Conservation (phyloP, 192 early-diverging fungal species). For the Podila horticola region DNA sequence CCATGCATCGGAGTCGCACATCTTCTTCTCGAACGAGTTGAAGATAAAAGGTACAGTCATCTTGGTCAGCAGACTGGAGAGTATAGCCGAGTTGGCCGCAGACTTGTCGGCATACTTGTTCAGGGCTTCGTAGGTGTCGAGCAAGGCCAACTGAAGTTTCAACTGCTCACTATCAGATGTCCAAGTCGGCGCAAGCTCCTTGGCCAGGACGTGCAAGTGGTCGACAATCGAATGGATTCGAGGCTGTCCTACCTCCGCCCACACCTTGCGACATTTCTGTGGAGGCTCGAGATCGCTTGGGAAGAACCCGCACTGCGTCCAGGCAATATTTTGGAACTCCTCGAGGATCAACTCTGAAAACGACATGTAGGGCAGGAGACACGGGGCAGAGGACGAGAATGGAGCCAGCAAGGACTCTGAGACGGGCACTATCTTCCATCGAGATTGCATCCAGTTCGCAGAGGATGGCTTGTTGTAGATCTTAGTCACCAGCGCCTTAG, state of each 20-base stretch:
- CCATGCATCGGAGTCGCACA: not conserved
- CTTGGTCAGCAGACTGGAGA: not conserved
- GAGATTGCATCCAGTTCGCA: constrained; percentile 20
- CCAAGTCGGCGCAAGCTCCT: constrained; percentile 2
- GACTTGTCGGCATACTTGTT: not conserved
- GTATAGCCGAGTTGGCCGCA: not conserved
- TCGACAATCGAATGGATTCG: not conserved
- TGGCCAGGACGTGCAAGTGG: constrained; percentile 4
- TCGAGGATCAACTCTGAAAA: constrained; percentile 4
- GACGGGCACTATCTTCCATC: constrained; percentile 26
- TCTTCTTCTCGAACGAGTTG: constrained; percentile 18
- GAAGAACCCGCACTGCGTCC: constrained; percentile 34
- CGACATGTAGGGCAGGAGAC: constrained; percentile 4
- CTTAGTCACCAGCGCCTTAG: constrained; percentile 5
- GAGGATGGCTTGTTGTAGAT: constrained; percentile 6
- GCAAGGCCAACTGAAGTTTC: not conserved
- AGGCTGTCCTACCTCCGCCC: not conserved
- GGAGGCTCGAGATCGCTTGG: constrained; percentile 16
- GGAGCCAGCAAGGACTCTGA: not conserved
- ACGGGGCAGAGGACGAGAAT: not conserved
- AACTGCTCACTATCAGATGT: constrained; percentile 2
- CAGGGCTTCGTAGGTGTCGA: constrained; percentile 8
- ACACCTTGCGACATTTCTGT: not conserved
- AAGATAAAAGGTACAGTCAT: constrained; percentile 13
- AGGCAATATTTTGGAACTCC: not conserved